These are phyloP conservation scores for Boletus pseudo-olivaceus DNA, from an alignment of 768 basidiomycete species.

Conservation along the genomic window DNA sequence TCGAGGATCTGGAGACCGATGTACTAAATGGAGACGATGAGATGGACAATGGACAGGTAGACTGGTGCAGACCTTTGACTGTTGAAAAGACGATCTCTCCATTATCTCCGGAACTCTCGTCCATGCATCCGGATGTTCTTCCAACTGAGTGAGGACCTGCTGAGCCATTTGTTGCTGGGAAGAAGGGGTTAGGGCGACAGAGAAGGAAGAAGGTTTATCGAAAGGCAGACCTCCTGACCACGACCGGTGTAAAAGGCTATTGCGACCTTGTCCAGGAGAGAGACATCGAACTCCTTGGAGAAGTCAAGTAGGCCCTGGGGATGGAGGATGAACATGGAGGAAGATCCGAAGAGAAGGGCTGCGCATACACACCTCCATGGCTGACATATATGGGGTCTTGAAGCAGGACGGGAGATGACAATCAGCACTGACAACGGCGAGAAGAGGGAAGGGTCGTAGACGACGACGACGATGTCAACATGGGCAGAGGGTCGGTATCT, in stretches of 20 bases:
- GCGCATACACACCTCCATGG: conserved; percentile 37
- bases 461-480: conserved; percentile 22
- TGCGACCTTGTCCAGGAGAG: conserved; percentile 89
- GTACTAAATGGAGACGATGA: conserved; percentile 53
- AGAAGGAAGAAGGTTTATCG: conserved; percentile 4
- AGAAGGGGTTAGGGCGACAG: conserved; percentile 7
- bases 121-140: conserved; percentile 96
- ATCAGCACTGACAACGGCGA: conserved; percentile 11
- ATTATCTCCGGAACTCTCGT: conserved; percentile 93
- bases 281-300: conserved; percentile 89
- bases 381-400: conserved; percentile 15
- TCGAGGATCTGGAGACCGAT: conserved; percentile 97
- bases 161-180: conserved; percentile 92
- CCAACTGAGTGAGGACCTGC: conserved; percentile 90
- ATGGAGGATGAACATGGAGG: conserved; percentile 4
- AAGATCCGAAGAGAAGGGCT: not conserved
- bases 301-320: conserved; percentile 86
- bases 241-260: conserved; percentile 85
- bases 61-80: conserved; percentile 63
- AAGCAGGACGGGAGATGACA: not conserved
- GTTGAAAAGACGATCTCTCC: conserved; percentile 77
- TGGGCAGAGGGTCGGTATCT: conserved; percentile 36
- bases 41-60: not conserved
- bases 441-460: conserved; percentile 11
- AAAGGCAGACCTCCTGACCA: conserved; percentile 69